These are phyloP conservation scores for Sporothrix brunneoviolacea DNA, from an alignment of 2,329 filamentous ascomycete genomes.

Conservation along the genomic window DNA sequence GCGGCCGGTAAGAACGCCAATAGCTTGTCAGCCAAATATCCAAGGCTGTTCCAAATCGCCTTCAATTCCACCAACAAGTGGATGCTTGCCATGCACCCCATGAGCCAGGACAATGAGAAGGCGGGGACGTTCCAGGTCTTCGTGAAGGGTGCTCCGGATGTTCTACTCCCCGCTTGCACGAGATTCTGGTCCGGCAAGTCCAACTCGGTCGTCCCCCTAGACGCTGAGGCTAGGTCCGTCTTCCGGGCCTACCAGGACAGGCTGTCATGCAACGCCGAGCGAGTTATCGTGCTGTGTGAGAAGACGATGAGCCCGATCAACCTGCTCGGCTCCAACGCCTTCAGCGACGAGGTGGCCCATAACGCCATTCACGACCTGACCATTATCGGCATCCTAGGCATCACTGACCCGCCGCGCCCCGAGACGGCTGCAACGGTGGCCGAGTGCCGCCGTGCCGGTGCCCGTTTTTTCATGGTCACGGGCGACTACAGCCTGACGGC, in stretches of 20 bases:
- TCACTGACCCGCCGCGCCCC: constrained; percentile 69
- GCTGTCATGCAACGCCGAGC: constrained; percentile 62
- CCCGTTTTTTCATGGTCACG: constrained; percentile 73
- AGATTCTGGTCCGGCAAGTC: no score
- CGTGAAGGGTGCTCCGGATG: constrained; percentile 72
- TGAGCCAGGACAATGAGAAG: background rate
- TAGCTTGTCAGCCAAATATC: no score
- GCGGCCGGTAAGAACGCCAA: no score
- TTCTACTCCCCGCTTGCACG: constrained; percentile 58
- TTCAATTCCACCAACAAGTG: constrained; percentile 84
- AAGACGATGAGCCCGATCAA: no score
- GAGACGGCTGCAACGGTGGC: constrained; percentile 62
- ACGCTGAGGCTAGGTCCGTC: constrained; percentile 36
- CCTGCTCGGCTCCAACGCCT: background rate
- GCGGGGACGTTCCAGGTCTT: constrained; percentile 42
- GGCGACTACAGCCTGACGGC: constrained; percentile 73
- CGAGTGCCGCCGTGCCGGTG: constrained; percentile 62
- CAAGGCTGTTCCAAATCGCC: constrained; percentile 56
- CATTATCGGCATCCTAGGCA: constrained; percentile 67
- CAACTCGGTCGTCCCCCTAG: constrained; percentile 26
- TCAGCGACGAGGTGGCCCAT: constrained; percentile 45
- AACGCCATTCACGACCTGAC: constrained; percentile 52
- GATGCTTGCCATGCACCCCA: constrained; percentile 49
- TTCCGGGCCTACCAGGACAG: constrained; percentile 52
- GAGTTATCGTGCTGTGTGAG: constrained; percentile 51